These are phyloP conservation scores for Quercus wislizeni DNA, from an alignment of 306 rosid species.

Conservation along the genomic window DNA sequence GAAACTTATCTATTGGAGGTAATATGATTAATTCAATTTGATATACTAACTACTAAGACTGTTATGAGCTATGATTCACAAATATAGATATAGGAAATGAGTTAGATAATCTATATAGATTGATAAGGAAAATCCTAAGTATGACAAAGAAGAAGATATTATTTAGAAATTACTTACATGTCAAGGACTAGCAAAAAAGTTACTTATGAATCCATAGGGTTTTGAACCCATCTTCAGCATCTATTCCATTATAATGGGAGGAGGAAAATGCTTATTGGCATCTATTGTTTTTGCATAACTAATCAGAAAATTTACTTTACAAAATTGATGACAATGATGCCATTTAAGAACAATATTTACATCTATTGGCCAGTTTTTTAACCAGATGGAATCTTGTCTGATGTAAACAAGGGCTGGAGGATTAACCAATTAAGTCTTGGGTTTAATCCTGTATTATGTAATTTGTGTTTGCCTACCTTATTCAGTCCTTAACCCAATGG, in stretches of 20 bases:
- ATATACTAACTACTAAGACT: background rate
- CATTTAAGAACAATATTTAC: background rate
- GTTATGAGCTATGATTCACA: background rate
- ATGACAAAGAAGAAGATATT: background rate
- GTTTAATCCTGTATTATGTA: background rate
- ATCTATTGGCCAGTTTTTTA: background rate
- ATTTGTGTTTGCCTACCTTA: background rate
- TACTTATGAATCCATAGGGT: no score
- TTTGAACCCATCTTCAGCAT: no score
- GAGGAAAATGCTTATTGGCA: no score
- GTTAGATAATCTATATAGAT: background rate
- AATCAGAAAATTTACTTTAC: background rate
- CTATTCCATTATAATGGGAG: no score
- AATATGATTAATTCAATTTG: background rate
- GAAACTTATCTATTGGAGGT: background rate
- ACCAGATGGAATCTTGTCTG: background rate
- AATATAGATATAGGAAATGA: background rate
- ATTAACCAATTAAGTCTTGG: background rate
- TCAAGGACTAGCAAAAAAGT: background rate
- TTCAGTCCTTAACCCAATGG: no score
- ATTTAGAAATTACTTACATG: background rate
- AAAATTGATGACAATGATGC: background rate
- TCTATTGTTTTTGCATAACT: no score
- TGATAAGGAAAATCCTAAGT: background rate
- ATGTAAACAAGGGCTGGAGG: background rate